Evolutionary conservation across 169 alveolate species (phyloP), one percentile per base, ranked within the genome.

Genomic region (Plasmodium chabaudi): DNA sequence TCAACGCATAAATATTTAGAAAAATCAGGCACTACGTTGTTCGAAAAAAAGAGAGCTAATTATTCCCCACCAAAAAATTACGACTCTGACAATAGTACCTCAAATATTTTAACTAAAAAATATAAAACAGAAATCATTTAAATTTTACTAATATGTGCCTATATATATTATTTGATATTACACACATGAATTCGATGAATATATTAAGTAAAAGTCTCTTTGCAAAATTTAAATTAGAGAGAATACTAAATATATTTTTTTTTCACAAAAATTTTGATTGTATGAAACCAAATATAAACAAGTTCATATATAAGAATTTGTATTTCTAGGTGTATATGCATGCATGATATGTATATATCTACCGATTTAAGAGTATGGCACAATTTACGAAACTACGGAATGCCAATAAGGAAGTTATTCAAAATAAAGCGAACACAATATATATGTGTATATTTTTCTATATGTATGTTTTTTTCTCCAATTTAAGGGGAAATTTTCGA

Each of bases 101-200:
- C 74, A 63, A 39, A 25, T 25, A n/a, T 75, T 1, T 13, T 61
- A 19, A 53, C 25, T 27, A 75, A 75, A 56, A 65, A 68, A 19
- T 21, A 61, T 44, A 75, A 75, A 74, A 74, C 60, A 9, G 74
- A 74, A 17, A 19, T 61, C 19, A 44, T 47, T n/a, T 69, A 25
- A 25, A 65, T 34, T 34, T 34, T 34, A 34, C 7, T 34, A 34
- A 34, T 34, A 34, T 4, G 1, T 34, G 4, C 7, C 42, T 0
- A 34, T 34, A 34, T 3, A 34, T 5, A 34, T 5, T 34, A 34
- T 34, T 34, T 34, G 42, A 34, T 34, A 4, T 34, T 34, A 5
- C 42, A 34, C 7, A 34, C 4, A 34, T 34, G 42, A 34, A 34
- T 34, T 34, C 42, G 42, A 34, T 34, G 42, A 34, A 34, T 34